Percentiles rank a stretch among this genome's conserved stretches.
Evolutionary conservation across 2,329 filamentous ascomycete species (phyloP).

Genomic region (Neurospora sp.): DNA sequence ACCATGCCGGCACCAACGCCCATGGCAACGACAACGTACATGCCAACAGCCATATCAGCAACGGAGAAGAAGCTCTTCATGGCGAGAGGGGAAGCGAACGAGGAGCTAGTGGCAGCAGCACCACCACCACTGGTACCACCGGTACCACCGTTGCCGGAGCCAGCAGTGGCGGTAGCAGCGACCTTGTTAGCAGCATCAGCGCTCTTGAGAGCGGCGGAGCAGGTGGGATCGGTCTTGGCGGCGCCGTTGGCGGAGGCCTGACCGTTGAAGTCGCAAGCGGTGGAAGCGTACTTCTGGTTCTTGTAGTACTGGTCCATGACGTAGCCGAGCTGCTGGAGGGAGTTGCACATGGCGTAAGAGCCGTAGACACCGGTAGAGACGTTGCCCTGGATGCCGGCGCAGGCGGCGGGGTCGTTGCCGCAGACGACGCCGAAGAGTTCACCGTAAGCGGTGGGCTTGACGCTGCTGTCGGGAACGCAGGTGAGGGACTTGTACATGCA

Average conservation of each 20-base stretch:
- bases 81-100: conserved; percentile 26
- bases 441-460: conserved; percentile 50
- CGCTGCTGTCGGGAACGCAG: conserved; percentile 54
- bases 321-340: conserved; percentile 61
- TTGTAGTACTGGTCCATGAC: conserved; percentile 66
- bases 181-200: conserved; percentile 48
- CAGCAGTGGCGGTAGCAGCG: conserved; percentile 36
- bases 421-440: conserved; percentile 68
- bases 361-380: conserved; percentile 60
- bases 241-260: conserved; percentile 46
- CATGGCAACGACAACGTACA: conserved; percentile 43
- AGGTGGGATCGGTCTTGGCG: conserved; percentile 38
- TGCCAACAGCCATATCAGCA: conserved; percentile 37
- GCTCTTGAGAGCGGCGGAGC: conserved; percentile 47
- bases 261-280: conserved; percentile 64
- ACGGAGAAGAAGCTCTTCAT: conserved; percentile 32
- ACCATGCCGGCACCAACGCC: conserved; percentile 44
- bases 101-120: conserved; percentile 23
- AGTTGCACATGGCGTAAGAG: conserved; percentile 66
- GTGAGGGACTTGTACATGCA: conserved; percentile 72
- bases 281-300: conserved; percentile 38
- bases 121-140: conserved; percentile 16
- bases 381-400: conserved; percentile 59
- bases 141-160: conserved; percentile 21
- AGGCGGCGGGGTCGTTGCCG: conserved; percentile 44